Evolutionary conservation across 306 rosid genomes (phyloP), one percentile per base, ranked within the genome.

Genomic region (Quercus alba): DNA sequence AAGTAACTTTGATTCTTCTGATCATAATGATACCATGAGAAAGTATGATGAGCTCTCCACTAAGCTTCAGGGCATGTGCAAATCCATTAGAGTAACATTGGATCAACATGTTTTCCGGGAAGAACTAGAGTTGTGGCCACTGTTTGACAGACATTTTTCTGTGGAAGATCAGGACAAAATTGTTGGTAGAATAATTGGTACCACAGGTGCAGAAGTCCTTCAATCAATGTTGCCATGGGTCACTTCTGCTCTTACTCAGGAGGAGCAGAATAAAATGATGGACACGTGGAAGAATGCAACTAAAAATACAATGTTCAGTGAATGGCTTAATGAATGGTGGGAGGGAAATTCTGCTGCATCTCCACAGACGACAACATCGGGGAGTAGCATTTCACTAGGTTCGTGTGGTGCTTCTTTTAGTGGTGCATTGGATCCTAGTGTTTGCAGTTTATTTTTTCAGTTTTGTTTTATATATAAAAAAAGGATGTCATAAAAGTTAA

Each of bases 141-240:
- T 91, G 75, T 91, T 89, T 82, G 93, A 87, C 20, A 82, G 71
- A 58, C 95, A 91, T 80, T 91, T 91, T 82, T 85, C 95, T 46
- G 89, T 91, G 74, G 91, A 91, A 73, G 95, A 91, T 84, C 95
- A 91, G 81, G 95, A 91, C 61, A 91, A 85, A 78, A 78, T 91
- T 80, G 90, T 91, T 23, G 95, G 95, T 8, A 86, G 85, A 70
- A 91, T 91, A 64, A 91, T 91, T 82, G 95, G 95, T 80, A 91
- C 95, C 38, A 91, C 95, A 14, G 95, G 95, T 71, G 95, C 95
- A 64, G 95, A 91, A 86, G 95, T 91, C 79, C 95, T 91, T 64
- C 95, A 91, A 76, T 91, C 95, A 77, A 89, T 91, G 95, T 79
- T 91, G 75, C 95, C 95, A 15, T 91, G 95, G 95, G 95, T 91